phyloP scores from a whole-genome alignment of 177 flowering plant species.

The Vitis hybrid region DNA sequence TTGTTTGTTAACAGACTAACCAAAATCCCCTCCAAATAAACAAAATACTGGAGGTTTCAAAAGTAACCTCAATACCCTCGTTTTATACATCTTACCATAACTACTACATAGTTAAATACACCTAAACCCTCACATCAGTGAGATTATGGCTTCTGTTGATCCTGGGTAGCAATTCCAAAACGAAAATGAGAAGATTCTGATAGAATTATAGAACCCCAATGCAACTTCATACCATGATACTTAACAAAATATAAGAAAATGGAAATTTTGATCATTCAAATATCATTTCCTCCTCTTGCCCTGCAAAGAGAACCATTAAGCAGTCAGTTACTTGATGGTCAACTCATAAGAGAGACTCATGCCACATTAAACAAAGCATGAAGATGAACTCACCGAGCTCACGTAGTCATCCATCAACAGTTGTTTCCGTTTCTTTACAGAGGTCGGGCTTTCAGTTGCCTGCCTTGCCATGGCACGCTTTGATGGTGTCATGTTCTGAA shows the following conservation, averaged over 20 bases:
- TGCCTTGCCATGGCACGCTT: conserved; percentile 66
- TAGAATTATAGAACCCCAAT: too few species aligned
- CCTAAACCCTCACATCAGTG: not conserved
- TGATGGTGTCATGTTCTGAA: conserved; percentile 68
- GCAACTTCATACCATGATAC: not conserved
- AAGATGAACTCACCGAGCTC: conserved; percentile 46
- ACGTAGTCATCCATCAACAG: conserved; percentile 75
- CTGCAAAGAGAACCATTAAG: conserved; percentile 28
- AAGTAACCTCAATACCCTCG: too few species aligned
- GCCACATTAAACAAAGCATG: not conserved
- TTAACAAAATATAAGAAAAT: not conserved
- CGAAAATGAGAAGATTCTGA: too few species aligned
- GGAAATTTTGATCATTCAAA: not conserved
- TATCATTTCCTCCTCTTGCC: conserved; percentile 58
- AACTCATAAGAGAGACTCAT: not conserved
- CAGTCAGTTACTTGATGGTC: not conserved
- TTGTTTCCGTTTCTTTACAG: conserved; percentile 80
- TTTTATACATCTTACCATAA: not conserved
- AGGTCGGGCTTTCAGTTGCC: conserved; percentile 56
- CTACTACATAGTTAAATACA: not conserved
- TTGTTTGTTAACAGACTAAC: not conserved
- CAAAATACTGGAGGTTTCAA: not conserved
- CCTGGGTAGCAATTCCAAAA: not conserved
- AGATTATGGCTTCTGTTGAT: not conserved
- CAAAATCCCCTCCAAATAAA: not conserved